A percentile compares a stretch with the other conserved stretches of the same genome.
These are phyloP conservation scores for Phytophthora colocasiae DNA, from an alignment of 352 stramenopile genomes.

Conservation along the genomic window DNA sequence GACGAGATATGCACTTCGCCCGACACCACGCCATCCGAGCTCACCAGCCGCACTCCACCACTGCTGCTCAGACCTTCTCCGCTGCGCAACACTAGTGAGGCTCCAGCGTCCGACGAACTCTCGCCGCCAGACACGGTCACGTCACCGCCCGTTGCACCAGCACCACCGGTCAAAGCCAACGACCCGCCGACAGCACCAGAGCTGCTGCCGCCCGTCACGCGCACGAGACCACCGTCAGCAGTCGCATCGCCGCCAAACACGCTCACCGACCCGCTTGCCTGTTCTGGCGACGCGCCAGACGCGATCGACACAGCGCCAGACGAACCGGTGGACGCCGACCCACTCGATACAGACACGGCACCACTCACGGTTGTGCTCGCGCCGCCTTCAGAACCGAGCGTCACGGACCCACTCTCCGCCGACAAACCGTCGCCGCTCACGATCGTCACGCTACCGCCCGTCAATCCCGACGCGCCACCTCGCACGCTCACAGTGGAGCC, in stretches of 20 bases:
- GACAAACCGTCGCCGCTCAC: conserved; percentile 22
- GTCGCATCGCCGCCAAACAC: conserved; percentile 21
- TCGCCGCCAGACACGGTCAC: conserved; percentile 22
- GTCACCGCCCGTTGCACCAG: conserved; percentile 13
- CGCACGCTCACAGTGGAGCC: conserved; percentile 30
- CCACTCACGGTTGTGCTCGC: conserved; percentile 11
- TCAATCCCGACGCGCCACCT: conserved; percentile 29
- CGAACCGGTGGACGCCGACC: conserved; percentile 16
- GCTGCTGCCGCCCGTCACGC: conserved; percentile 12
- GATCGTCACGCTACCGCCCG: conserved; percentile 24
- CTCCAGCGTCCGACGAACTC: conserved; percentile 15
- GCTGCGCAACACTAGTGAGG: conserved; percentile 17
- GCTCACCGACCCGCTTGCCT: conserved; percentile 30
- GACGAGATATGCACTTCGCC: conserved; percentile 23
- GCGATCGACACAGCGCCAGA: conserved; percentile 26
- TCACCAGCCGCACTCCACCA: conserved; percentile 16
- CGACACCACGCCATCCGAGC: conserved; percentile 13
- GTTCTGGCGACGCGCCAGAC: conserved; percentile 17
- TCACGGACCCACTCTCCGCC: conserved; percentile 21
- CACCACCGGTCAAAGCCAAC: conserved; percentile 20
- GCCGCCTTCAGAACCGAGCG: conserved; percentile 14
- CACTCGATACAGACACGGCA: conserved; percentile 23
- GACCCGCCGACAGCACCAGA: conserved; percentile 6
- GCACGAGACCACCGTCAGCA: conserved; percentile 9
- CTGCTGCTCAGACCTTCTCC: conserved; percentile 25